Conservation (phyloP, 495 filamentous ascomycete genomes). For the Penicillium subrubescens region DNA sequence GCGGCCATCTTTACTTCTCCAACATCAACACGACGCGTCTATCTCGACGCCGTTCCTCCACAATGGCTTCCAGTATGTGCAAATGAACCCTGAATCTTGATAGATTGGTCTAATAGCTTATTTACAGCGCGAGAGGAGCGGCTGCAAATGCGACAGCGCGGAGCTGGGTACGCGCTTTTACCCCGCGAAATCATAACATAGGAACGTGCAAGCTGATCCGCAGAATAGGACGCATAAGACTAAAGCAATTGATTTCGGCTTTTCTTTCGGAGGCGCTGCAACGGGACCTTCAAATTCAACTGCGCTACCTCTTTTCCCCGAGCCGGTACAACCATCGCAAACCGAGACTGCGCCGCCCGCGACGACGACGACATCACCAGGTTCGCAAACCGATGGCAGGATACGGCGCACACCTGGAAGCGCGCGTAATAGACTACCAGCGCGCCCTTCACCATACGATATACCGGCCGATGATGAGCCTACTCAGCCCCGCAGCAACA, state of each 20-base stretch:
- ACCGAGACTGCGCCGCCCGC: slow-evolving; percentile 14
- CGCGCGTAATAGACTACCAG: slow-evolving; percentile 29
- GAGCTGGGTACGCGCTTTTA: slow-evolving; percentile 55
- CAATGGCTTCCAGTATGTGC: slow-evolving; percentile 48
- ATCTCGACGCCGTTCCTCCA: slow-evolving; percentile 38
- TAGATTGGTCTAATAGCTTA: slow-evolving; percentile 22
- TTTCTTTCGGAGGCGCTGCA: slow-evolving; percentile 44
- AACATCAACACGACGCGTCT: slow-evolving; percentile 39
- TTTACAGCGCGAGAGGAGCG: slow-evolving; percentile 54
- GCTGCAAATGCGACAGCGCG: slow-evolving; percentile 60
- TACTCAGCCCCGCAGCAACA: slow-evolving; percentile 23
- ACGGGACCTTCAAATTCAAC: slow-evolving; percentile 14
- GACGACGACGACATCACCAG: slow-evolving; percentile 13
- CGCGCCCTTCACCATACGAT: slow-evolving; percentile 31
- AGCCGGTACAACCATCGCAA: slow-evolving; percentile 22
- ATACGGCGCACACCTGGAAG: slow-evolving; percentile 26
- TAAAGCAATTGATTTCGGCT: slow-evolving; percentile 53
- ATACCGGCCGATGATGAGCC: slow-evolving; percentile 25
- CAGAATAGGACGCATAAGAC: slow-evolving; percentile 46
- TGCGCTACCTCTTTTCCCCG: slow-evolving; percentile 22
- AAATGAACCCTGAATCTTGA: background rate
- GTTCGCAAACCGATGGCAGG: slow-evolving; percentile 6
- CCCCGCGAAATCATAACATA: slow-evolving; percentile 34
- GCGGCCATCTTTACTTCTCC: slow-evolving; percentile 21
- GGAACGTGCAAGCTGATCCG: slow-evolving; percentile 23